Evolutionary conservation across 345 rosid species (phyloP), one percentile per base, ranked within the genome.

Genomic region (Salix caprea): DNA sequence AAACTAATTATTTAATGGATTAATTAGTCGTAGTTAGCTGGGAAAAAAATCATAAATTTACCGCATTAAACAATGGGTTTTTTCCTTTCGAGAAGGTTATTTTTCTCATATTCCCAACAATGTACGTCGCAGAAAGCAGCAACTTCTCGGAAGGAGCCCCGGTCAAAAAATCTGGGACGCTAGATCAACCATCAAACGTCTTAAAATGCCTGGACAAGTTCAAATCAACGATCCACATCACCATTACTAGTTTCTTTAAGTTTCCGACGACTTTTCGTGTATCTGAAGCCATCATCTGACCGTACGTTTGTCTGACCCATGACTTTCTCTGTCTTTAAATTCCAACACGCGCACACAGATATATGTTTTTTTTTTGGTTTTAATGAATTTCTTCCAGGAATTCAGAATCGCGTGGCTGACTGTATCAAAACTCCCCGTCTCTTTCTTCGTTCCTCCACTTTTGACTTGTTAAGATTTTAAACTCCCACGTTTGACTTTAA

Each of bases 381-480:
- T 10, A 10, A 11, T 10, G 46, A 42, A 14, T 5, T 9, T 32
- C 74, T 48, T 71, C 72, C 48, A 13, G 4, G 2, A 67, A 39
- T 37, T 71, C 73, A 76, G 70, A 66, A 67, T 80, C 36, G 61
- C 61, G 79, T 10, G 70, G 75, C 78, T 70, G 78, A 74, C 78
- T 54, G 2, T 19, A 14, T 18, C 73, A 60, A 42, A 6, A 1
- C 46, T 15, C 23, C 9, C 18, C 32, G 2, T 60, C 10, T 48
- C 42, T 36, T 23, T 21, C 40, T 76, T 21, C 8, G 21, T 52
- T 16, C 9, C 9, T 10, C 23, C 36, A 4, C 58, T 70, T 70
- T 69, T 69, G 75, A 74, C 62, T n/a, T 26, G 5, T 36, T 66
- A 19, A 0, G 16, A 15, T 36, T 21, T 24, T 9, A 40, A 40